phyloP scores from a whole-genome alignment of 2,329 filamentous ascomycete genomes.

The Verticillium isaacii region DNA sequence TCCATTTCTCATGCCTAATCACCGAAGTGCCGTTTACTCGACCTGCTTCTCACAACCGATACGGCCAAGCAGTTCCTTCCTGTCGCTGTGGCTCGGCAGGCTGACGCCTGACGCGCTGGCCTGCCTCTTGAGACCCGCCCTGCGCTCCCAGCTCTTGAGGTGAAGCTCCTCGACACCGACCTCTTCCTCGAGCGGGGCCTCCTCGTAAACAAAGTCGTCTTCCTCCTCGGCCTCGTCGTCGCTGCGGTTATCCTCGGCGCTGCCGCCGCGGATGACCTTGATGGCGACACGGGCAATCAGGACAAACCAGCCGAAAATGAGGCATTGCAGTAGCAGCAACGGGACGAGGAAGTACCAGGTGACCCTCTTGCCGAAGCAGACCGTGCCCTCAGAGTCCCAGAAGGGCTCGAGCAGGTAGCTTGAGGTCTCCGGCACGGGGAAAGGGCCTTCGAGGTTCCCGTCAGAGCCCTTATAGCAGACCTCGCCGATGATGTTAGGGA shows the following conservation, averaged over 20 bases:
- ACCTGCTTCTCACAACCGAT: conserved; percentile 80
- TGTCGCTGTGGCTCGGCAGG: conserved; percentile 66
- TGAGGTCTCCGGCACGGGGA: conserved; percentile 43
- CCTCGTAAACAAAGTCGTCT: conserved; percentile 52
- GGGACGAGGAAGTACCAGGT: conserved; percentile 73
- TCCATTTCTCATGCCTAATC: not conserved
- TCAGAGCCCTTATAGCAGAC: conserved; percentile 67
- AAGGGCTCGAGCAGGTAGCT: conserved; percentile 71
- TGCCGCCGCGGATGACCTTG: conserved; percentile 69
- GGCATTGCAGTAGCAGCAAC: conserved; percentile 70
- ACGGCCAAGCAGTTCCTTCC: conserved; percentile 74
- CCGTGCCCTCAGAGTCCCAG: conserved; percentile 60
- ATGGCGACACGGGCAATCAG: conserved; percentile 83
- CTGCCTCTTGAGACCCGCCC: conserved; percentile 49
- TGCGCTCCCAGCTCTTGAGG: conserved; percentile 58
- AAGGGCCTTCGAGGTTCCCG: conserved; percentile 49
- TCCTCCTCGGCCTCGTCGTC: conserved; percentile 73
- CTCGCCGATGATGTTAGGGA: conserved; percentile 55
- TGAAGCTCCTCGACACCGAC: conserved; percentile 69
- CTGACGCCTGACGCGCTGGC: conserved; percentile 54
- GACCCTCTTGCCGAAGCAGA: conserved; percentile 76
- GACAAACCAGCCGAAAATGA: conserved; percentile 83
- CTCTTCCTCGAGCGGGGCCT: conserved; percentile 63
- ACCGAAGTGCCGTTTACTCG: conserved; percentile 27
- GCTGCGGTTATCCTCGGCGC: conserved; percentile 81